Evolutionary conservation across 495 filamentous ascomycete genomes (phyloP).

Genomic region (Podospora pseudoanserina): DNA sequence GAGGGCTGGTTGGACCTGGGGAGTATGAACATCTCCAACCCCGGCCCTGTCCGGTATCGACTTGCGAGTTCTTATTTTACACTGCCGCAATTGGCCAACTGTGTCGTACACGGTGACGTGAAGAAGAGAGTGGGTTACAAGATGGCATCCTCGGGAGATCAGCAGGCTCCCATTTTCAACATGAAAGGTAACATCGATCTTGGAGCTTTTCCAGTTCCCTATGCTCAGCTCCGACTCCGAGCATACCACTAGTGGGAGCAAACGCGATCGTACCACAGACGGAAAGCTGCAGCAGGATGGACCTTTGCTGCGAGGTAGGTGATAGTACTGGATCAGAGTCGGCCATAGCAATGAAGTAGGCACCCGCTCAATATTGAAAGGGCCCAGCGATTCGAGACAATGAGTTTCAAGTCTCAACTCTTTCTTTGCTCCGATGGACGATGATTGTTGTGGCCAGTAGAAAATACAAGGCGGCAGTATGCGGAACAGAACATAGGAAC

Average conservation of each 20-base stretch:
- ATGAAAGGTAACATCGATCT: background rate
- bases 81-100: conserved; percentile 12
- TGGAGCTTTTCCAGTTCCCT: background rate
- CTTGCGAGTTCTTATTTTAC: conserved; percentile 5
- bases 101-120: background rate
- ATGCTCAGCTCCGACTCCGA: background rate
- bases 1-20: conserved; percentile 12
- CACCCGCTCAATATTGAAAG: background rate
- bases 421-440: background rate
- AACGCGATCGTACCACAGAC: background rate
- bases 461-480: background rate
- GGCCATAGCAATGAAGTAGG: no score
- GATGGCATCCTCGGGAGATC: background rate
- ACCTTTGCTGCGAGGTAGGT: background rate
- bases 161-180: background rate
- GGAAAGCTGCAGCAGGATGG: conserved; percentile 1
- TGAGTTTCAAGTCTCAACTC: background rate
- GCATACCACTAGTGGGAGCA: background rate
- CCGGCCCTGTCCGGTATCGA: conserved; percentile 1
- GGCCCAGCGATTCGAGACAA: background rate
- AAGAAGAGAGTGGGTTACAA: background rate
- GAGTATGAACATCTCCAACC: background rate
- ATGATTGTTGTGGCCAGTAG: background rate
- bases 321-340: background rate
- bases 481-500: no score